Evolutionary conservation across 1,284 basidiomycete genomes (phyloP), one percentile per base, ranked within the genome.

Genomic region (Heterobasidion annosum): DNA sequence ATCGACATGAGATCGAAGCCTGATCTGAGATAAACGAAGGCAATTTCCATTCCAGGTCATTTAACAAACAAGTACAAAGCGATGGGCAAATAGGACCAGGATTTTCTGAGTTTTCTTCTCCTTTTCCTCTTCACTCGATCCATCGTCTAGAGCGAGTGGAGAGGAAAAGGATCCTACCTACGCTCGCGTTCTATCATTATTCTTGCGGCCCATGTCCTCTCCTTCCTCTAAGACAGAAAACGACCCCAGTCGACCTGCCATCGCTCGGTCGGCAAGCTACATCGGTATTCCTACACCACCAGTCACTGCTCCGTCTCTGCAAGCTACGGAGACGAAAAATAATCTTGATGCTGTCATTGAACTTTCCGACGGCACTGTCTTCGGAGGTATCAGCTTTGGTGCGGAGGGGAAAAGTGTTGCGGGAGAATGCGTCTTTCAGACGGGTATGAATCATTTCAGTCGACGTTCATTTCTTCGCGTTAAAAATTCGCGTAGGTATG

Each of bases 361-460:
- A 72, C 80, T 99, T 55, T 83, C 83, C 52, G 96, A 99, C 71
- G 96, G 96, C 12, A 84, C 91, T 57, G 86, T 91, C 1, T 92
- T 86, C 65, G 78, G 86, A 55, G 97, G 97, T 50, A 87, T 92
- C 67, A 93, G 89, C 67, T 99, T 99, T 67, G 97, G 97, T 64
- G 93, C 93, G 2, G 78, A 91, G 64, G 82, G 81, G 54, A 96
- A 93, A 75, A 95, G 91, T 69, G 78, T 98, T 51, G 82, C 94
- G 18, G 97, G 97, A 64, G 97, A 99, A 82, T 98, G 96, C 70
- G 97, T 99, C 67, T 99, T 99, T 76, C 96, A 98, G 76, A 99
- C 97, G 54, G 96, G 96, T 97, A 67, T 71, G 88, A 70, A n/a
- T 25, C 43, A 51, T 25, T 25, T 50, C 42, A 50, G 50, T 51